A percentile compares a stretch with the other conserved stretches of the same genome.
Conservation (phyloP, 139 green algal genomes). For the Chlorella ohadii region DNA sequence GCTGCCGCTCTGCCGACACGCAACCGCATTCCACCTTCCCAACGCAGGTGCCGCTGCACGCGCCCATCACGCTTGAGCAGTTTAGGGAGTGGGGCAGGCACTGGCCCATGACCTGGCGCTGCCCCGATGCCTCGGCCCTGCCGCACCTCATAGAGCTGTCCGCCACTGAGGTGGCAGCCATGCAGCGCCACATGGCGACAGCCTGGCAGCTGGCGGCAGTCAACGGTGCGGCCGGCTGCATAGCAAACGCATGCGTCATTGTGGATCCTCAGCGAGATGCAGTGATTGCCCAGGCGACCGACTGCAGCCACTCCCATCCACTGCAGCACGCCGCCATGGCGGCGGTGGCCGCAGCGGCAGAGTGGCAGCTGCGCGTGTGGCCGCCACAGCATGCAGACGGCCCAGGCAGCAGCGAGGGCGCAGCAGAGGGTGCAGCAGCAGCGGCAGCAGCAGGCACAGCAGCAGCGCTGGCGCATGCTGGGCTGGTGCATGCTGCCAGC, state of each 20-base stretch:
- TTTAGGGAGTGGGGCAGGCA: slow-evolving; percentile 65
- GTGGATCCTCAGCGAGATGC: slow-evolving; percentile 59
- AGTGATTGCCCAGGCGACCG: slow-evolving; percentile 21
- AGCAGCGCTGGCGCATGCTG: neutral
- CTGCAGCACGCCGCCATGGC: slow-evolving; percentile 85
- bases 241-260: slow-evolving; percentile 72
- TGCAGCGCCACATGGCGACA: slow-evolving; percentile 59
- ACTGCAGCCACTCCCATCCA: slow-evolving; percentile 53
- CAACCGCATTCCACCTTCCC: too few species aligned
- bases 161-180: slow-evolving; percentile 27
- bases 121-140: slow-evolving; percentile 40
- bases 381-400: neutral
- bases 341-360: slow-evolving; percentile 69
- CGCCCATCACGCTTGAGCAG: slow-evolving; percentile 63
- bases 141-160: neutral
- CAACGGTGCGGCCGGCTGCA: neutral
- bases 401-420: neutral
- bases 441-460: neutral
- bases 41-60: slow-evolving; percentile 49
- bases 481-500: neutral
- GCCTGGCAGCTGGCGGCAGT: slow-evolving; percentile 39
- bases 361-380: slow-evolving; percentile 68
- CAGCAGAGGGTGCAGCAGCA: neutral
- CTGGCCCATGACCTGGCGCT: slow-evolving; percentile 81
- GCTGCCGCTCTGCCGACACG: too few species aligned